These are phyloP conservation scores for Tricholoma hemisulphureum DNA, from an alignment of 768 basidiomycete species.

Conservation along the genomic window DNA sequence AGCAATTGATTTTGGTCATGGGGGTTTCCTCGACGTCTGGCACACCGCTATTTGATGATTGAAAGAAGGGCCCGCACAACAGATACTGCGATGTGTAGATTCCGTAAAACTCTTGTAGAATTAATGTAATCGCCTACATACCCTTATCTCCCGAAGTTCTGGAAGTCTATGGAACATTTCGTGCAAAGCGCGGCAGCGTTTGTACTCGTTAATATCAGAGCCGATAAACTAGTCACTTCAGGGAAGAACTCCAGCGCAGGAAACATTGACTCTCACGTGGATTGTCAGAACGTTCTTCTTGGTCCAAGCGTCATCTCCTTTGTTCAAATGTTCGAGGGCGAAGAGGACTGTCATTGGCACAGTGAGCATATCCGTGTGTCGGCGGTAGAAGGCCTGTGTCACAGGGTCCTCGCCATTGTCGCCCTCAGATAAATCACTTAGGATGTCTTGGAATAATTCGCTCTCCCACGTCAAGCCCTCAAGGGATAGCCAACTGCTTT, in stretches of 20 bases:
- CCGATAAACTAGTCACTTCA: constrained; percentile 28
- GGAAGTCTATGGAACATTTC: constrained; percentile 25
- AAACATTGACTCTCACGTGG: constrained; percentile 19
- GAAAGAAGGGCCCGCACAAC: constrained; percentile 22
- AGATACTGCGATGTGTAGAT: too few relatives aligned
- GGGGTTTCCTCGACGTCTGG: too few relatives aligned
- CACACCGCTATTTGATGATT: too few relatives aligned
- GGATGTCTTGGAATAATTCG: constrained; percentile 16
- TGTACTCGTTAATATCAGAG: constrained; percentile 11
- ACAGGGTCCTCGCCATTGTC: constrained; percentile 1
- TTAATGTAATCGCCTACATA: neutral
- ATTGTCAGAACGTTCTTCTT: constrained; percentile 28
- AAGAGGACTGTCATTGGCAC: constrained; percentile 34
- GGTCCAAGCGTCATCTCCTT: constrained; percentile 26
- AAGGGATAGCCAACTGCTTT: constrained; percentile 25
- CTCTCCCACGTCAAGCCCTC: constrained; percentile 23
- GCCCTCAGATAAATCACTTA: constrained; percentile 9
- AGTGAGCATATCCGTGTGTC: constrained; percentile 26
- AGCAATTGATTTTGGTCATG: too few relatives aligned
- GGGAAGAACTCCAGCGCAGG: too few relatives aligned
- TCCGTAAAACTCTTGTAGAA: neutral
- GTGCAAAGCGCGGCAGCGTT: constrained; percentile 11
- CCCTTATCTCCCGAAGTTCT: constrained; percentile 20
- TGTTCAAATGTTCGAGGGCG: constrained; percentile 29
- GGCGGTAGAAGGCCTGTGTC: constrained; percentile 20